Evolutionary conservation across 73 alveolate species (phyloP).

Genomic region (Uronychia setigera): DNA sequence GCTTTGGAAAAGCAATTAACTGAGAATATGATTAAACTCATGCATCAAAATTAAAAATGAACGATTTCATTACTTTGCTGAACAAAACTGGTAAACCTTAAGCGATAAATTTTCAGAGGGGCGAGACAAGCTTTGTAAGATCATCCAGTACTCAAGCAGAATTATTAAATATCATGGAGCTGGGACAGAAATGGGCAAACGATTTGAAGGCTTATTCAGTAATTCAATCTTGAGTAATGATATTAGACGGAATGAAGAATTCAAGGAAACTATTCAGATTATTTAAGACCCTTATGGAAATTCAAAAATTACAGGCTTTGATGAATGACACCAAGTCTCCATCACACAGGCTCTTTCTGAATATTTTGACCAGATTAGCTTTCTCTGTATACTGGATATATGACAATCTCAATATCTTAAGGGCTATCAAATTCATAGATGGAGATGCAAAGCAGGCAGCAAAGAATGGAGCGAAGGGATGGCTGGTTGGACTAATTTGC

Average conservation of each 20-base stretch:
- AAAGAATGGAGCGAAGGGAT: conserved; percentile 69
- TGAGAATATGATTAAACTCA: no score
- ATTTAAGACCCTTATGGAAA: conserved; percentile 65
- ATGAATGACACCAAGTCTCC: conserved; percentile 30
- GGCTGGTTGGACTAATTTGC: conserved; percentile 49
- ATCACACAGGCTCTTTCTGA: conserved; percentile 38
- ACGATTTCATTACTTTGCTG: no score
- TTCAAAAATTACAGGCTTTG: conserved; percentile 47
- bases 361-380: conserved; percentile 62
- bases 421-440: conserved; percentile 55
- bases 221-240: not conserved
- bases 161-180: conserved; percentile 58
- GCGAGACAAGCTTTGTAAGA: conserved; percentile 78
- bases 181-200: conserved; percentile 9
- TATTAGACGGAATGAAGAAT: conserved; percentile 32
- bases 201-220: not conserved
- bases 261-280: conserved; percentile 75
- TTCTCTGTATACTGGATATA: conserved; percentile 71
- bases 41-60: no score
- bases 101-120: no score
- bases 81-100: no score
- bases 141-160: conserved; percentile 68
- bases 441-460: conserved; percentile 60
- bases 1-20: no score
- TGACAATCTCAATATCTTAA: conserved; percentile 64